Conservation (phyloP, 495 filamentous ascomycete species). For the Penicillium turbatum region DNA sequence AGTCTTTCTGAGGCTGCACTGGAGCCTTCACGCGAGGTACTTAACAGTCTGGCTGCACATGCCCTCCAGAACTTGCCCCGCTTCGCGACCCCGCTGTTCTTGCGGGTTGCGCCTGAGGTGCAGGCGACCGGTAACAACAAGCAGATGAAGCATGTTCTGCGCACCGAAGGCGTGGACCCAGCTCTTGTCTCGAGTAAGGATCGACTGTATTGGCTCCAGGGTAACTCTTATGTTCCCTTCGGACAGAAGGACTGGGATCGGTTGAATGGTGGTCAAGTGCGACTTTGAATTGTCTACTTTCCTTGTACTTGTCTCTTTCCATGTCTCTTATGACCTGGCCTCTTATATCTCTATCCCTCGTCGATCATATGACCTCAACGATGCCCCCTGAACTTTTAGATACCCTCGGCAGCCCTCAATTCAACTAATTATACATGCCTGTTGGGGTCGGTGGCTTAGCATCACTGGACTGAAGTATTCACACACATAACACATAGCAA, state of each 20-base stretch:
- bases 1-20: constrained; percentile 19
- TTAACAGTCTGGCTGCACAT: constrained; percentile 59
- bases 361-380: neutral
- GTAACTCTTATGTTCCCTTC: constrained; percentile 65
- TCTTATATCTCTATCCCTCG: neutral
- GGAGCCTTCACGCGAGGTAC: constrained; percentile 35
- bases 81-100: constrained; percentile 75
- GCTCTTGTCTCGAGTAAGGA: constrained; percentile 51
- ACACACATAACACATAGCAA: neutral
- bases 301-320: neutral
- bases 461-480: neutral
- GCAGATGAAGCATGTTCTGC: constrained; percentile 68
- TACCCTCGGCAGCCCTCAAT: constrained; percentile 5
- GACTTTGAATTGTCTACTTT: constrained; percentile 44
- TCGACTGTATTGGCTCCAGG: constrained; percentile 64
- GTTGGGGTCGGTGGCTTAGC: neutral
- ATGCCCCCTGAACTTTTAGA: neutral
- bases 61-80: constrained; percentile 56
- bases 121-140: constrained; percentile 81
- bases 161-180: constrained; percentile 71
- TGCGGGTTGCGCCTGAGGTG: constrained; percentile 59
- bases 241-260: constrained; percentile 60
- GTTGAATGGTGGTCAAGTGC: constrained; percentile 63
- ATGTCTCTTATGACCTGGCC: neutral
- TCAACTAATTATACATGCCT: neutral